Evolutionary conservation across 2,329 filamentous ascomycete genomes (phyloP), one percentile per base, ranked within the genome.

Genomic region (Sclerotinia spermophila): DNA sequence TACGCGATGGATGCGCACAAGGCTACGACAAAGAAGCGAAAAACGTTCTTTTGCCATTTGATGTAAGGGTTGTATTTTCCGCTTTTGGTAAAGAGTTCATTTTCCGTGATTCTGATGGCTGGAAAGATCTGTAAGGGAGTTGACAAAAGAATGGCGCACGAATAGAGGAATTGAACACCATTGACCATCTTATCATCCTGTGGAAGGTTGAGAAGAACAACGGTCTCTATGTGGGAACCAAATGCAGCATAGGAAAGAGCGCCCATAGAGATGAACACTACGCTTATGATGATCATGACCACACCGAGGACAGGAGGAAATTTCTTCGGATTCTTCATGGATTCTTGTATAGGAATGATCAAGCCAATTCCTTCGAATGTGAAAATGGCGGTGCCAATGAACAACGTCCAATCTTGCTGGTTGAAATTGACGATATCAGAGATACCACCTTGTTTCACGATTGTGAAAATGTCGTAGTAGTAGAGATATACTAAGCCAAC

Each of bases 31-130:
- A 95, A 90, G 85, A 98, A 99, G 69, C 96, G 91, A 84, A 97
- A 99, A 45, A 91, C 84, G 77, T 99, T 99, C 89, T 99, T 99
- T 86, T 98, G 92, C 96, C 96, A 99, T 84, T 99, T 99, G 84
- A 99, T 97, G 79, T 93, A 96, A 0, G 94, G 94, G 79, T 98
- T 97, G 83, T 97, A 97, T 82, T 99, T 99, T 76, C 96, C 94
- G 73, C 94, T 97, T 79, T 92, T 87, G 35, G 92, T 97, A 81
- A 98, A 99, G 10, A 98, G 85, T 75, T 94, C 93, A 76, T 97
- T 97, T 82, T 97, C 94, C 45, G 93, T 93, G 78, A 99, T 99
- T 79, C 95, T 92, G 78, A 99, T 98, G 58, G 96, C 96, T 0
- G 96, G 96, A 85, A 98, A 99, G 75, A 99, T 94, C 79, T 99